Evolutionary conservation across 768 basidiomycete genomes (phyloP), one percentile per base, ranked within the genome.

Genomic region (Tubosaeta brunneosetosa): DNA sequence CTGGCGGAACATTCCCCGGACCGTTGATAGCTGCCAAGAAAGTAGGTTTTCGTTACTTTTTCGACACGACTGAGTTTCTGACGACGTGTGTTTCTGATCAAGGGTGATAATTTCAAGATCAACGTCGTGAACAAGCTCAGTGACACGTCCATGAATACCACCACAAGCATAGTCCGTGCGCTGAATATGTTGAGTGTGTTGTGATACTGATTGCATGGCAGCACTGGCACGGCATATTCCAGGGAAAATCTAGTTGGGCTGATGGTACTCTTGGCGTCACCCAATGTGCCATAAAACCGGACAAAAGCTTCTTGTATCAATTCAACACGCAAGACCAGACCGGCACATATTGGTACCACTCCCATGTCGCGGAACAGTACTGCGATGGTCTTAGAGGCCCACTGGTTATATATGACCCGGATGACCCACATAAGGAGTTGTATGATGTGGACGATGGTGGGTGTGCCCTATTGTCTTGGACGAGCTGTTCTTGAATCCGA

Each of bases 171-270:
- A 31, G 81, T 81, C 34, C 55, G 77, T 58, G 6, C 26, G 31
- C 26, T 17, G 3, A 17, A 17, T 36, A 8, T 0, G 5, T 1
- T 6, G 13, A 14, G 44, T 13, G 12, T 32, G 12, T 8, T 19
- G 27, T 38, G 4, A 16, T 43, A 16, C 31, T 31, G 6, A 58
- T 13, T 37, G 8, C 8, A 6, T 16, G 6, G 3, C 5, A 82
- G 81, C 80, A 82, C 56, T 81, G 78, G 79, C 81, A 82, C 57
- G 80, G 81, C 3, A 57, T 82, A 44, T 71, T 65, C 49, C 79
- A 81, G 57, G 58, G 62, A 1, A 51, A 56, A 3, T 73, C 74
- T 9, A 76, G 71, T 51, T 76, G 68, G 64, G 74, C 71, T 1
- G 81, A 82, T 52, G 80, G 81, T 4, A 59, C 66, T 4, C 62